phyloP scores from a whole-genome alignment of 2,329 filamentous ascomycete species.

The Fusarium camptoceras region DNA sequence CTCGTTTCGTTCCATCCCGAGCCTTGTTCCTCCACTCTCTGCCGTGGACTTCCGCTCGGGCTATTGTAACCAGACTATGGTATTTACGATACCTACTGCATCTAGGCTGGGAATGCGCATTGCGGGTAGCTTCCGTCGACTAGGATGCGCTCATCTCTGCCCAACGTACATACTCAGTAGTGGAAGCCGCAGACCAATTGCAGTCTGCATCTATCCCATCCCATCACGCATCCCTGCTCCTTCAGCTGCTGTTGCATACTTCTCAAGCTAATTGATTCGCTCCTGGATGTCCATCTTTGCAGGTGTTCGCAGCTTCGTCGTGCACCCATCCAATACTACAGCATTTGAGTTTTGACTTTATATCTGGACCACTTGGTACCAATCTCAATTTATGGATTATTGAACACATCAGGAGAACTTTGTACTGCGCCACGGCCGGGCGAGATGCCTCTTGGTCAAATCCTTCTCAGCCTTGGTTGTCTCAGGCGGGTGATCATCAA shows the following conservation, averaged over 20 bases:
- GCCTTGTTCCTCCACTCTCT: slow-evolving; percentile 33
- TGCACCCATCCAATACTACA: slow-evolving; percentile 9
- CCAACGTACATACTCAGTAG: slow-evolving; percentile 13
- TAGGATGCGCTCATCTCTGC: slow-evolving; percentile 15
- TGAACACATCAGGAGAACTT: slow-evolving; percentile 18
- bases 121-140: slow-evolving; percentile 28
- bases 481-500: slow-evolving; percentile 47
- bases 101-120: background rate
- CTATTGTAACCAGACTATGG: slow-evolving; percentile 6
- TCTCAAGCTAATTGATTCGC: slow-evolving; percentile 13
- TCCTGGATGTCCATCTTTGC: slow-evolving; percentile 9
- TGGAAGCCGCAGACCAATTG: slow-evolving; percentile 31
- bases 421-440: slow-evolving; percentile 32
- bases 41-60: slow-evolving; percentile 32
- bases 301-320: slow-evolving; percentile 31
- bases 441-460: slow-evolving; percentile 27
- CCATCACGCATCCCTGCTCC: slow-evolving; percentile 23
- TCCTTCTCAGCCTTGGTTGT: slow-evolving; percentile 41
- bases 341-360: slow-evolving; percentile 25
- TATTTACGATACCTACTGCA: background rate
- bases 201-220: slow-evolving; percentile 10
- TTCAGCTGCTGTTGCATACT: slow-evolving; percentile 16
- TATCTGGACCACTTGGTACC: slow-evolving; percentile 12
- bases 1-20: slow-evolving; percentile 39
- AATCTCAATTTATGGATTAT: background rate